Evolutionary conservation across 1,139 yeast species (phyloP).

Genomic region (Hyphopichia buzzinii): DNA sequence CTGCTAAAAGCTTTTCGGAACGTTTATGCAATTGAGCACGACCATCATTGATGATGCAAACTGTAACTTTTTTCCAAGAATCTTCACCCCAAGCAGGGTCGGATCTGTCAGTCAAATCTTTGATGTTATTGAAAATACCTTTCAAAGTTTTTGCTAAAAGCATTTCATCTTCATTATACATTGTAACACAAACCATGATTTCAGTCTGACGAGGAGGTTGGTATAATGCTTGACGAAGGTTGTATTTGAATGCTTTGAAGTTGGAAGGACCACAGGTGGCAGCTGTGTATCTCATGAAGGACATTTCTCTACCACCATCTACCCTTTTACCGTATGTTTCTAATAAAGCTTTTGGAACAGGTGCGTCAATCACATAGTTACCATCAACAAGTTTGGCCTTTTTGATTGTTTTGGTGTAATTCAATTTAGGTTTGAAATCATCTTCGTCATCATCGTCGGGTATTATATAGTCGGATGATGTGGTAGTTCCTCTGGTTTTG

Average conservation of each 20-base stretch:
- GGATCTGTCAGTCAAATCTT: constrained; percentile 54
- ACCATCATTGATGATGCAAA: constrained; percentile 76
- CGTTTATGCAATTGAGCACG: constrained; percentile 66
- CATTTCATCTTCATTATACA: constrained; percentile 79
- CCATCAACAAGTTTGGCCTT: constrained; percentile 62
- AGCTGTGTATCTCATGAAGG: constrained; percentile 77
- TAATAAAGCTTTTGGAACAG: constrained; percentile 61
- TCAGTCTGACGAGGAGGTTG: constrained; percentile 69
- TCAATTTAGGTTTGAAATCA: constrained; percentile 41
- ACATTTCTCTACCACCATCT: constrained; percentile 59
- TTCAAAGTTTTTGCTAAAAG: constrained; percentile 69
- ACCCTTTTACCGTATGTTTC: constrained; percentile 51
- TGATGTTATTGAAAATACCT: constrained; percentile 74
- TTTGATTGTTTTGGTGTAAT: constrained; percentile 48
- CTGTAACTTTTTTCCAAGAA: constrained; percentile 78
- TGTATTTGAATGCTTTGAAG: constrained; percentile 55
- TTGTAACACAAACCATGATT: constrained; percentile 69
- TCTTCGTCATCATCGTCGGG: constrained; percentile 28
- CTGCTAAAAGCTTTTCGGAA: constrained; percentile 62
- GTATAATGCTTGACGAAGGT: constrained; percentile 66
- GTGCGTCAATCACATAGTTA: constrained; percentile 76
- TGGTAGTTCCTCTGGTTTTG: constrained; percentile 7
- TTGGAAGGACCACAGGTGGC: constrained; percentile 78
- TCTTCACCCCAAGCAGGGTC: constrained; percentile 76
- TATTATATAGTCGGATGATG: constrained; percentile 1